These are phyloP conservation scores for Sporothrix inflata DNA, from an alignment of 2,329 filamentous ascomycete genomes.

Conservation along the genomic window DNA sequence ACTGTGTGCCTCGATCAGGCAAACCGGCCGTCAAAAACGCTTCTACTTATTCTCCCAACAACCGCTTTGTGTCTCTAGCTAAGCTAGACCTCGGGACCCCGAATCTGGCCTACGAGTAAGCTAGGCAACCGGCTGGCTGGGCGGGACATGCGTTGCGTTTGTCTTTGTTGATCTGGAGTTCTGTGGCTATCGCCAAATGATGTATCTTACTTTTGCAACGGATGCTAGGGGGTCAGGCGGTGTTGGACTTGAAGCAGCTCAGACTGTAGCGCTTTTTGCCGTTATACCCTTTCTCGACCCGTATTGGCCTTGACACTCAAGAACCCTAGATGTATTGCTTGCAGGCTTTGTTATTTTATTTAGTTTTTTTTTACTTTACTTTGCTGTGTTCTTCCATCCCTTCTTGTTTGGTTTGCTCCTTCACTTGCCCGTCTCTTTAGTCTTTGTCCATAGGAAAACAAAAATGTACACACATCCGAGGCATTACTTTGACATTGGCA, in stretches of 20 bases:
- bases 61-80: no score
- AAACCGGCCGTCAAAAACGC: background rate
- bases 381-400: conserved; percentile 3
- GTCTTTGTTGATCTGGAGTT: conserved; percentile 25
- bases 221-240: conserved; percentile 19
- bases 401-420: background rate
- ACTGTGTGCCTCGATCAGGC: background rate
- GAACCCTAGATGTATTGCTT: conserved; percentile 20
- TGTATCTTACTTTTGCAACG: conserved; percentile 16
- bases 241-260: conserved; percentile 4
- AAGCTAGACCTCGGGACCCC: no score
- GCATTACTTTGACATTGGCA: background rate
- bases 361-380: conserved; percentile 5
- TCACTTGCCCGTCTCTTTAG: background rate
- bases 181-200: conserved; percentile 21
- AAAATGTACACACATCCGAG: background rate
- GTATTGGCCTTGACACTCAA: conserved; percentile 20
- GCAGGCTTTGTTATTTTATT: conserved; percentile 20
- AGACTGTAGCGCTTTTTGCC: background rate
- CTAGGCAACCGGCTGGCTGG: background rate
- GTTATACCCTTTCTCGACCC: background rate
- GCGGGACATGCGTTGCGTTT: background rate
- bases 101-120: background rate
- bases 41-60: background rate
- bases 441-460: background rate